phyloP scores from a whole-genome alignment of 208 protist species.

The Leishmania braziliensis region DNA sequence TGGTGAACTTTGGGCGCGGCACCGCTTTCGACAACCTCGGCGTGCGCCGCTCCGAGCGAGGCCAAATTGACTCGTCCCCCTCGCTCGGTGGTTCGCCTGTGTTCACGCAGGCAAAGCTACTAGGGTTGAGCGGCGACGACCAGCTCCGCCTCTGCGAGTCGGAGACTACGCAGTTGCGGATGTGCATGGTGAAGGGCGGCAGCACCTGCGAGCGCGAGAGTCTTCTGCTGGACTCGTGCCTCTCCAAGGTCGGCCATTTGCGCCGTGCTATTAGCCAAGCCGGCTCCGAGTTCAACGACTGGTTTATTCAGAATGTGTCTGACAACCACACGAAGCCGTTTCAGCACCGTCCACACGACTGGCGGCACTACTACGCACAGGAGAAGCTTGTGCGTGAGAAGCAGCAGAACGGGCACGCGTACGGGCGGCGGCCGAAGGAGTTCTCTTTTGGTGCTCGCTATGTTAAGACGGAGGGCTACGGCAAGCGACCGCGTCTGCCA shows the following conservation, averaged over 20 bases:
- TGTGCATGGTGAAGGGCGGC: slow-evolving; percentile 88
- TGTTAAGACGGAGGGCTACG: slow-evolving; percentile 89
- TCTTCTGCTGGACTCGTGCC: slow-evolving; percentile 67
- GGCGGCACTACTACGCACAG: slow-evolving; percentile 86
- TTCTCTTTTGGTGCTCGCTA: slow-evolving; percentile 76
- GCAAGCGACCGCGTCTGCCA: slow-evolving; percentile 81
- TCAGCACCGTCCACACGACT: slow-evolving; percentile 88
- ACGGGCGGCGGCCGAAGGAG: slow-evolving; percentile 78
- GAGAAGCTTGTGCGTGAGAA: slow-evolving; percentile 80
- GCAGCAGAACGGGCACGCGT: slow-evolving; percentile 77
- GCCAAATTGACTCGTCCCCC: slow-evolving; percentile 82
- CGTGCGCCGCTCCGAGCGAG: slow-evolving; percentile 74
- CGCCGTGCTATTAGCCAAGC: slow-evolving; percentile 71
- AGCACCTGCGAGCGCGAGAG: slow-evolving; percentile 82
- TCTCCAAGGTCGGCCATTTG: slow-evolving; percentile 79
- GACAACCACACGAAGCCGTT: slow-evolving; percentile 93
- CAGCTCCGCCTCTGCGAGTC: slow-evolving; percentile 81
- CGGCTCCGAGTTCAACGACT: slow-evolving; percentile 84
- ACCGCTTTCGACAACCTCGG: slow-evolving; percentile 88
- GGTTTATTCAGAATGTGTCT: slow-evolving; percentile 89
- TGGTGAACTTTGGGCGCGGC: slow-evolving; percentile 89
- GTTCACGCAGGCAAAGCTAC: slow-evolving; percentile 77
- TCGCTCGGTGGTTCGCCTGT: slow-evolving; percentile 80
- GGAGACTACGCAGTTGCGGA: slow-evolving; percentile 84
- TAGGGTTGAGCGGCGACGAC: slow-evolving; percentile 82